Evolutionary conservation across 2,329 filamentous ascomycete species (phyloP).

Genomic region (Phyllosticta citriasiana): DNA sequence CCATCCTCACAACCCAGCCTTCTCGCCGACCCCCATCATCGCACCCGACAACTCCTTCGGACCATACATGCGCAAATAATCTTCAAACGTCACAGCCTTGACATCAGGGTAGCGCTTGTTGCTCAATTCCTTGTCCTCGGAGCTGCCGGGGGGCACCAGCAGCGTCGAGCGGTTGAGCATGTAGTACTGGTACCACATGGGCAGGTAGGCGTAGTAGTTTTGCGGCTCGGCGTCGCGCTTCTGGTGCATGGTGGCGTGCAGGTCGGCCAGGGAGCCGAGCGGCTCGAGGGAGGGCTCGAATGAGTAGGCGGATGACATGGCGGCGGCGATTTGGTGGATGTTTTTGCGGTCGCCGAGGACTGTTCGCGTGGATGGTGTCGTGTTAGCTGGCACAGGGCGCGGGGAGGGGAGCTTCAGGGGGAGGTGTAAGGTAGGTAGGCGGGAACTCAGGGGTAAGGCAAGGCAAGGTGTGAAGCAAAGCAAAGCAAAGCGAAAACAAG

Average conservation of each 20-base stretch:
- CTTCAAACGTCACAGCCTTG: neutral
- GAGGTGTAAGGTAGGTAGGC: too few species aligned
- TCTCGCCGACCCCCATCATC: neutral
- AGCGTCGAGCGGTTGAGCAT: neutral
- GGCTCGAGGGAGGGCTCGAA: constrained; percentile 15
- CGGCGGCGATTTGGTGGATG: constrained; percentile 17
- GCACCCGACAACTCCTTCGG: neutral
- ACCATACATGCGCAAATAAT: neutral
- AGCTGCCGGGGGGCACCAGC: neutral
- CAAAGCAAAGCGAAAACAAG: neutral
- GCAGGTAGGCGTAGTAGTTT: constrained; percentile 8
- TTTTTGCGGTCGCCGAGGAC: constrained; percentile 25
- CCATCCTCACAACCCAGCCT: neutral
- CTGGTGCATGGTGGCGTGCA: constrained; percentile 19
- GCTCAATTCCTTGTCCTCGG: neutral
- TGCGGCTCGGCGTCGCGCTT: constrained; percentile 11
- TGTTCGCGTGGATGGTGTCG: too few species aligned
- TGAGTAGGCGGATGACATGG: constrained; percentile 19
- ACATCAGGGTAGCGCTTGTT: constrained; percentile 11
- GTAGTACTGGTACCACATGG: constrained; percentile 10
- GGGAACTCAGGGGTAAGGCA: too few species aligned
- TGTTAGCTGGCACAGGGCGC: too few species aligned
- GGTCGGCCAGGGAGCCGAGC: constrained; percentile 20
- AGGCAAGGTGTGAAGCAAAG: too few species aligned
- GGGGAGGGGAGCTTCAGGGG: too few species aligned